These are phyloP conservation scores for Aureobasidium namibiae DNA, from an alignment of 2,329 filamentous ascomycete genomes.

Conservation along the genomic window DNA sequence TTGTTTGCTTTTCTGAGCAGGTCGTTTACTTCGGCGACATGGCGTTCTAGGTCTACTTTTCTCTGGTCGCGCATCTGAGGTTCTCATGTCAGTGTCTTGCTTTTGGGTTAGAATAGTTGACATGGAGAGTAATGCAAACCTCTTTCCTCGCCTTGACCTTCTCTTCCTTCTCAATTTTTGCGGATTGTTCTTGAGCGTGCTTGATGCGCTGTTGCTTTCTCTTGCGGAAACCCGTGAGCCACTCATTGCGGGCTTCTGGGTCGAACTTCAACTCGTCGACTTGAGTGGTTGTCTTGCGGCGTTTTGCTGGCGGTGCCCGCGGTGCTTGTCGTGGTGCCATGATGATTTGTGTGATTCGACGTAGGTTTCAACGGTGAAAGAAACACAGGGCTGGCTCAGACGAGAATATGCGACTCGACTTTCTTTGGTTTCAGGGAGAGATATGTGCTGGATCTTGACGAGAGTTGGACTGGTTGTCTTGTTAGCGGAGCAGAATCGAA, in stretches of 20 bases:
- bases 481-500: background rate
- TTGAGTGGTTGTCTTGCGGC: slow-evolving; percentile 21
- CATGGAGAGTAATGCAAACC: slow-evolving; percentile 39
- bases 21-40: slow-evolving; percentile 68
- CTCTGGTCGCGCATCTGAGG: slow-evolving; percentile 72
- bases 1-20: slow-evolving; percentile 51
- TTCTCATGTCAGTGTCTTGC: background rate
- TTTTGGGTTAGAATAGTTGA: background rate
- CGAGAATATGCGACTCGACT: background rate
- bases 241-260: slow-evolving; percentile 68
- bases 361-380: background rate
- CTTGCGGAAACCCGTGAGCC: slow-evolving; percentile 93
- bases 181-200: slow-evolving; percentile 72
- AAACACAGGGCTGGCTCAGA: background rate
- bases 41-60: slow-evolving; percentile 70
- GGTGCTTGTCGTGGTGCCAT: slow-evolving; percentile 4
- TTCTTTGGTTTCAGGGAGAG: background rate
- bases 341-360: background rate
- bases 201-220: slow-evolving; percentile 81
- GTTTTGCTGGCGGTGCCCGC: slow-evolving; percentile 5
- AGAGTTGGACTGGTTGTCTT: background rate
- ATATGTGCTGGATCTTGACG: background rate
- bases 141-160: slow-evolving; percentile 65
- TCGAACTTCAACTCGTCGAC: slow-evolving; percentile 85
- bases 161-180: slow-evolving; percentile 69